Percentiles rank a stretch among this genome's conserved stretches.
These are phyloP conservation scores for Annona squamosa DNA, from an alignment of 164 flowering plant genomes.

Conservation along the genomic window DNA sequence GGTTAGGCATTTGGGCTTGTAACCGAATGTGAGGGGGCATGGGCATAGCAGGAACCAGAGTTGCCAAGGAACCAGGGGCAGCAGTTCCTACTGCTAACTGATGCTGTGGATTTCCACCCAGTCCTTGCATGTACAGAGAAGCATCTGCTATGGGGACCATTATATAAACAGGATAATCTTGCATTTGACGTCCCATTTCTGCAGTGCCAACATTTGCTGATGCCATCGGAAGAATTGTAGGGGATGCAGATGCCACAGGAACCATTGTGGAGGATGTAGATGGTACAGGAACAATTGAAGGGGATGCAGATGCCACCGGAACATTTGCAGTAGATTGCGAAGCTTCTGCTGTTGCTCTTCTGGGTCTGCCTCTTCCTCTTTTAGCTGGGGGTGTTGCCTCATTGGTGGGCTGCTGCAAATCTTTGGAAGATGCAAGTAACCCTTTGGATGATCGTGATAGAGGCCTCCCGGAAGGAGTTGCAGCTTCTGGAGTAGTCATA, in stretches of 20 bases:
- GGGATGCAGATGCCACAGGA: conserved; percentile 20
- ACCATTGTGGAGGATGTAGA: conserved; percentile 8
- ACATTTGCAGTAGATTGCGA: conserved; percentile 17
- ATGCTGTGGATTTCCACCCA: conserved; percentile 21
- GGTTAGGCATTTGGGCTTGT: conserved; percentile 34
- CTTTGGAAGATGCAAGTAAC: conserved; percentile 10
- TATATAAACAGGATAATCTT: conserved; percentile 7
- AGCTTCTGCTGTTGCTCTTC: conserved; percentile 34
- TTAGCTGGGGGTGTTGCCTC: conserved; percentile 53
- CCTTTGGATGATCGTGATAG: conserved; percentile 3
- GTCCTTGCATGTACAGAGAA: conserved; percentile 14
- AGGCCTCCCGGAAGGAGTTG: conserved; percentile 13
- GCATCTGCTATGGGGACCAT: conserved; percentile 21
- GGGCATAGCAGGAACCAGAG: conserved; percentile 13
- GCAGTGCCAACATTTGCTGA: conserved; percentile 23
- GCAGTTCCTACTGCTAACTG: conserved; percentile 14
- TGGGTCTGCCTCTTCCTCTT: conserved; percentile 96
- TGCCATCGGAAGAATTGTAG: conserved; percentile 13
- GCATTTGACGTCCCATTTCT: conserved; percentile 22
- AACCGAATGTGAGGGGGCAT: conserved; percentile 31
- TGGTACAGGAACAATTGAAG: conserved; percentile 12
- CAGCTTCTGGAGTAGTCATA: conserved; percentile 10
- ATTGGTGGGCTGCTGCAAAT: conserved; percentile 16
- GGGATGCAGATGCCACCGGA: conserved; percentile 19
- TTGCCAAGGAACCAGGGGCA: conserved; percentile 10